Evolutionary conservation across 1,284 basidiomycete species (phyloP).

Genomic region (Entoloma clypeatum): DNA sequence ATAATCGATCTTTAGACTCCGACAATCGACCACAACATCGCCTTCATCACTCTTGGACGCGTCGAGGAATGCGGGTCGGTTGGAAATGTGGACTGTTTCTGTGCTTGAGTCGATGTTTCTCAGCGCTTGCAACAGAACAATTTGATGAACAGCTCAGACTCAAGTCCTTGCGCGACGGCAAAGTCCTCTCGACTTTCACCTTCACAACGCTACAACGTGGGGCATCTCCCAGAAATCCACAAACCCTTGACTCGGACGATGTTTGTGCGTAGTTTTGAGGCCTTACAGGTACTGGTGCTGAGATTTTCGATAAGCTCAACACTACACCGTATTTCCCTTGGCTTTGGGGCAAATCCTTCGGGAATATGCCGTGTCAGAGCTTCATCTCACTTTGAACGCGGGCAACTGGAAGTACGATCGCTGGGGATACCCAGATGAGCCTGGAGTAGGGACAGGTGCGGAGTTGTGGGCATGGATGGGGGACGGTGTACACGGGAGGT

Average conservation of each 20-base stretch:
- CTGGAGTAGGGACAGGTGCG: constrained; percentile 79
- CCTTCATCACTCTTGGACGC: too few relatives aligned
- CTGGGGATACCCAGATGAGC: constrained; percentile 82
- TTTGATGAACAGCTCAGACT: constrained; percentile 74
- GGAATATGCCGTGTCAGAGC: constrained; percentile 79
- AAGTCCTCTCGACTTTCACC: constrained; percentile 79
- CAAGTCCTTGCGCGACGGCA: constrained; percentile 79
- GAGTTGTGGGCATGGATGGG: constrained; percentile 90
- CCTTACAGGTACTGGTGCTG: not conserved
- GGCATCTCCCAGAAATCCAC: constrained; percentile 51
- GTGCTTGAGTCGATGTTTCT: constrained; percentile 10
- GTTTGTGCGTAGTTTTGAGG: constrained; percentile 36
- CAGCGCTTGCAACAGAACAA: constrained; percentile 32
- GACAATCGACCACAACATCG: too few relatives aligned
- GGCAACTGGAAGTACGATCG: constrained; percentile 87
- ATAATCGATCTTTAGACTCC: too few relatives aligned
- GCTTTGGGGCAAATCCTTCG: constrained; percentile 82
- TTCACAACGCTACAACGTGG: constrained; percentile 68
- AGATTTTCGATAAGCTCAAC: constrained; percentile 50
- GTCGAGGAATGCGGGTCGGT: constrained; percentile 18
- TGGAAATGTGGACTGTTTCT: constrained; percentile 17
- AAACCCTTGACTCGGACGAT: constrained; percentile 46
- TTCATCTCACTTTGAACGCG: constrained; percentile 84
- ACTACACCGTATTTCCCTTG: constrained; percentile 84
- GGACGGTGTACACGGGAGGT: constrained; percentile 51